phyloP scores from a whole-genome alignment of 306 rosid species.

The Myrica gale region DNA sequence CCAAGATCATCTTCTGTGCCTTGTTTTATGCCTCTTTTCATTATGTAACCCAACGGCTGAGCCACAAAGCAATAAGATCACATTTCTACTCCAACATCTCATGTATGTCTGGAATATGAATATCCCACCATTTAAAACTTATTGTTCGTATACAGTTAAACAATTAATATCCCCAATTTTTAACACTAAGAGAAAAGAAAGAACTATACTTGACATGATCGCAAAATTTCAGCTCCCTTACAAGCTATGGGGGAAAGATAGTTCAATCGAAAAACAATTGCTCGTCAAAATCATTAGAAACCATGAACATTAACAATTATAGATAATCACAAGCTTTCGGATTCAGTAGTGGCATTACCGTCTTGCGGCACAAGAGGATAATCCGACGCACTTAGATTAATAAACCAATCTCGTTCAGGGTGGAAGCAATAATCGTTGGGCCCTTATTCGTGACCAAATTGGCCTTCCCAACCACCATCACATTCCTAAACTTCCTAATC shows the following conservation, averaged over 20 bases:
- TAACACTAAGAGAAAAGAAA: neutral
- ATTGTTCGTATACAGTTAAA: neutral
- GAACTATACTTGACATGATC: neutral
- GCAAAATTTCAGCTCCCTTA: neutral
- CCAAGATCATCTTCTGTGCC: neutral
- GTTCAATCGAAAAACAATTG: neutral
- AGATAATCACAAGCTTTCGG: neutral
- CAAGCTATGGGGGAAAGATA: neutral
- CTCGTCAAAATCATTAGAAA: neutral
- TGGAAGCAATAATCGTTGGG: slow-evolving; percentile 69
- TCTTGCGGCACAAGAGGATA: slow-evolving; percentile 89
- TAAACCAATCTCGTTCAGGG: slow-evolving; percentile 80
- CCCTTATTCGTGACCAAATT: slow-evolving; percentile 78
- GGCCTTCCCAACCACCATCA: slow-evolving; percentile 74
- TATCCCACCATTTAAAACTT: neutral
- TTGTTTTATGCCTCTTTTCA: neutral
- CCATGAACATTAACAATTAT: neutral
- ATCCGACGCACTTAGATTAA: slow-evolving; percentile 86
- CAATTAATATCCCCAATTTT: neutral
- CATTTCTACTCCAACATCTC: neutral
- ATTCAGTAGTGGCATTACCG: slow-evolving; percentile 41
- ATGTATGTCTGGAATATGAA: neutral
- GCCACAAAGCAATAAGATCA: neutral
- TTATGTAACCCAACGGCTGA: neutral
- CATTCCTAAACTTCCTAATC: slow-evolving; percentile 58